A percentile compares a stretch with the other conserved stretches of the same genome.
These are phyloP conservation scores for Rhodosporidiobolus odoratus DNA, from an alignment of 768 basidiomycete genomes.

Conservation along the genomic window DNA sequence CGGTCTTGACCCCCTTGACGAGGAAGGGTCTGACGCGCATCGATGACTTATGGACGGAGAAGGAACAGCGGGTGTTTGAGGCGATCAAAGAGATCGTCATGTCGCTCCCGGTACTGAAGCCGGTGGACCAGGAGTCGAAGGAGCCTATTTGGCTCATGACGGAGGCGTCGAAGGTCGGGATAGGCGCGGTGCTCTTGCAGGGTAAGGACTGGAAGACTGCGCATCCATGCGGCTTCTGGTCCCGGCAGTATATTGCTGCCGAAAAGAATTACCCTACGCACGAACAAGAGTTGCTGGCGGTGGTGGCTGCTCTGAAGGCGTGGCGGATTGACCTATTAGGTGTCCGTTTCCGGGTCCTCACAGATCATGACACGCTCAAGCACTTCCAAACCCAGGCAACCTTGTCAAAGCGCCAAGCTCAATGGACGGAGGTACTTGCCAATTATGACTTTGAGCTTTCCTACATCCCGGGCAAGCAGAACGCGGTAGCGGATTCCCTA, in stretches of 20 bases:
- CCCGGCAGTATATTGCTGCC: no score
- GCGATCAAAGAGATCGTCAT: conserved; percentile 7
- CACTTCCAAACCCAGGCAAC: conserved; percentile 8
- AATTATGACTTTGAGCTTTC: conserved; percentile 3
- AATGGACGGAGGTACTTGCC: conserved; percentile 15
- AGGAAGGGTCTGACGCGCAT: conserved; percentile 4
- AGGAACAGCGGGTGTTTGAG: no score
- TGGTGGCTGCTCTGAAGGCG: conserved; percentile 7
- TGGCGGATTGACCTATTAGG: conserved; percentile 14
- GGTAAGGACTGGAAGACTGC: conserved; percentile 9
- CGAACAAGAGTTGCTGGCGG: conserved; percentile 19
- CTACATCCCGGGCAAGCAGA: conserved; percentile 13
- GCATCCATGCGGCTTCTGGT: conserved; percentile 2
- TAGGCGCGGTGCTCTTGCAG: conserved; percentile 15
- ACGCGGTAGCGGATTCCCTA: conserved; percentile 2
- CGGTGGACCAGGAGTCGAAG: neutral
- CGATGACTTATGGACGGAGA: neutral
- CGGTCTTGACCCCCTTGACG: neutral
- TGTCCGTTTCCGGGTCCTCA: neutral
- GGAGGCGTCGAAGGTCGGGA: no score
- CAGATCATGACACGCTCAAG: conserved; percentile 18
- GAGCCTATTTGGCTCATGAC: conserved; percentile 18
- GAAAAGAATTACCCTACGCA: conserved; percentile 16
- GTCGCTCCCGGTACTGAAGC: neutral
- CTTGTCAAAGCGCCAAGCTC: conserved; percentile 17